phyloP scores from a whole-genome alignment of 2,329 filamentous ascomycete genomes.

The Colletotrichum magnum region DNA sequence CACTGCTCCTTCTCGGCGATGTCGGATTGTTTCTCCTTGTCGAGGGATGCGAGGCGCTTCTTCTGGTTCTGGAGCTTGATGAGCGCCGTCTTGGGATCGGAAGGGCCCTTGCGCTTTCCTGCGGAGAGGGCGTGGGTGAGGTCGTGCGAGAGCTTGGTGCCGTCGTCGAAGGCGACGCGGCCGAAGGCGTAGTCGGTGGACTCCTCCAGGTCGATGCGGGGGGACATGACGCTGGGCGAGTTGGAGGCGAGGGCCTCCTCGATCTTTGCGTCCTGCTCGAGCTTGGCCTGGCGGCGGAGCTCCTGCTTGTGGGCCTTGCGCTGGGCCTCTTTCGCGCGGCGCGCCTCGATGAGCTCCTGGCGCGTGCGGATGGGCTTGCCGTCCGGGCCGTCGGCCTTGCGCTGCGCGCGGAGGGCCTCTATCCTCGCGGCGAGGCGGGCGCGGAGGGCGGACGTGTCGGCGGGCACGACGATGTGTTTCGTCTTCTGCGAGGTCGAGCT shows the following conservation, averaged over 20 bases:
- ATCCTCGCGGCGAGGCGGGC: constrained; percentile 86
- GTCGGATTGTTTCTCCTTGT: constrained; percentile 85
- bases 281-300: constrained; percentile 80
- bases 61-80: constrained; percentile 89
- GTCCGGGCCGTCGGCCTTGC: constrained; percentile 88
- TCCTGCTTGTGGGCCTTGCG: constrained; percentile 92
- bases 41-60: constrained; percentile 80
- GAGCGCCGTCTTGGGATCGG: constrained; percentile 89
- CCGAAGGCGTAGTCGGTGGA: constrained; percentile 84
- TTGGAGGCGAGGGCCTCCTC: constrained; percentile 75
- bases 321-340: constrained; percentile 88
- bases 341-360: constrained; percentile 91
- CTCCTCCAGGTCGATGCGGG: constrained; percentile 64
- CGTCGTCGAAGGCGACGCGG: constrained; percentile 90
- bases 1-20: constrained; percentile 95
- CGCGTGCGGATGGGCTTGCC: constrained; percentile 87
- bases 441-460: constrained; percentile 81
- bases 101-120: constrained; percentile 82
- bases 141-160: constrained; percentile 82
- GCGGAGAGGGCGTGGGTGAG: constrained; percentile 70
- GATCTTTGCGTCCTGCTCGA: constrained; percentile 80
- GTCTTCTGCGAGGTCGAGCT: constrained; percentile 76
- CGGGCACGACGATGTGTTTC: constrained; percentile 76
- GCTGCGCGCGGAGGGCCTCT: constrained; percentile 84
- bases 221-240: constrained; percentile 72